Evolutionary conservation across 345 rosid species (phyloP), one percentile per base, ranked within the genome.

Genomic region (Orychophragmus violaceus): DNA sequence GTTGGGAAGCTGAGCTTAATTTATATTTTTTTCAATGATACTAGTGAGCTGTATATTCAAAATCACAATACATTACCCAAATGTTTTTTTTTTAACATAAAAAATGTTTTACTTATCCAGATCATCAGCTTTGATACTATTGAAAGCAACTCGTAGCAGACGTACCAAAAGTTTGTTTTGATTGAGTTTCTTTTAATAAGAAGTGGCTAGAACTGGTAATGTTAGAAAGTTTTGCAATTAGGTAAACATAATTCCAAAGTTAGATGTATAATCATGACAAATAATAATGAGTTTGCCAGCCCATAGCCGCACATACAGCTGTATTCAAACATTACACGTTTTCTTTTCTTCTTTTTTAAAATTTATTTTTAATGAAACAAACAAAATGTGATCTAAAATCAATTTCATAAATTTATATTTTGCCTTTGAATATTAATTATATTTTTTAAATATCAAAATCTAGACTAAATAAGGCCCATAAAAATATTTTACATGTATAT

Each of bases 231-330:
- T 66, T 21, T 53, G 56, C 60, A 41, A 60, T 66, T 44, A 66
- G 62, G 68, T 52, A 3, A 32, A 19, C 50, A 54, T 36, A 65
- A 66, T 32, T 59, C 16, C 62, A 59, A 74, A 66, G 63, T 59
- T 39, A 42, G 11, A 51, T 59, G 10, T 37, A 50, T 22, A 49
- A 54, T 62, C 50, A 56, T 48, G 32, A n/a, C 70, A 64, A 59
- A 59, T 46, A 50, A 66, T 51, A 27, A 59, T 66, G 68, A 66
- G 1, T 8, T 33, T 52, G 72, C 77, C 77, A 74, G 62, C 63
- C 48, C 72, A 53, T 23, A 59, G 62, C 68, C 63, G 63, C 72
- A 73, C 50, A 66, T 42, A 59, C 68, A 74, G 72, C 68, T 74
- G 77, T 65, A 39, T 58, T 48, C 27, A 49, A 64, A 56, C 59